phyloP scores from a whole-genome alignment of 2,329 filamentous ascomycete species.

The Colletotrichum chrysophilum region DNA sequence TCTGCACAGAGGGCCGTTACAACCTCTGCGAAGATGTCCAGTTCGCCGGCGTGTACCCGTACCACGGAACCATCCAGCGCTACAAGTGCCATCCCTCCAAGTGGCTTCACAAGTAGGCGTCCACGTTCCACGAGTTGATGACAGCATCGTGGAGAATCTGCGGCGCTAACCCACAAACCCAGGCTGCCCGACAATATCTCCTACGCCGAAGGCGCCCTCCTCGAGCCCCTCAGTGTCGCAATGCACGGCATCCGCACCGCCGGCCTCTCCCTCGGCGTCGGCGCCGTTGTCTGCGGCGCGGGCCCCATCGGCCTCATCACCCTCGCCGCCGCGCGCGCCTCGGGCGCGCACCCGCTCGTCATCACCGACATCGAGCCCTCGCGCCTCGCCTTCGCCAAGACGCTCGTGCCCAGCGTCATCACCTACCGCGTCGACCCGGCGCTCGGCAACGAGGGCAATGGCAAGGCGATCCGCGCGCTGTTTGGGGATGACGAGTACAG shows the following conservation, averaged over 20 bases:
- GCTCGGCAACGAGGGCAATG: slow-evolving; percentile 53
- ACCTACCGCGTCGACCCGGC: slow-evolving; percentile 58
- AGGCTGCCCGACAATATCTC: slow-evolving; percentile 59
- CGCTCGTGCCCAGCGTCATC: slow-evolving; percentile 57
- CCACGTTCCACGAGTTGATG: not conserved
- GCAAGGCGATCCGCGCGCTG: slow-evolving; percentile 54
- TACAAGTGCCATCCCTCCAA: slow-evolving; percentile 67
- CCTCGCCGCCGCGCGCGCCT: slow-evolving; percentile 62
- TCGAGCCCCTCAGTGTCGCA: slow-evolving; percentile 69
- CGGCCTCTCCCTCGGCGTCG: slow-evolving; percentile 58
- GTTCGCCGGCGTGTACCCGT: slow-evolving; percentile 67
- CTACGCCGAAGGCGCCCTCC: slow-evolving; percentile 64
- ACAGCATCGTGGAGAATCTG: not conserved
- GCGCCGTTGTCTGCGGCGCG: slow-evolving; percentile 64
- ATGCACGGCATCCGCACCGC: slow-evolving; percentile 63
- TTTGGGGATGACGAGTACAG: slow-evolving; percentile 61
- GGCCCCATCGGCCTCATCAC: slow-evolving; percentile 68
- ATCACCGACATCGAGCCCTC: slow-evolving; percentile 66
- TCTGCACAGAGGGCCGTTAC: slow-evolving; percentile 64
- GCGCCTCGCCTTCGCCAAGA: slow-evolving; percentile 62
- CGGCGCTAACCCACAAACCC: not conserved
- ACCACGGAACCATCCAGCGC: slow-evolving; percentile 64
- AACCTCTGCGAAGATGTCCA: slow-evolving; percentile 68
- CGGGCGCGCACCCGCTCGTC: slow-evolving; percentile 67
- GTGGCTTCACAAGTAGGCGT: slow-evolving; percentile 56